Evolutionary conservation across 2,329 filamentous ascomycete genomes (phyloP).

Genomic region (Neophaeococcomyces aloes): DNA sequence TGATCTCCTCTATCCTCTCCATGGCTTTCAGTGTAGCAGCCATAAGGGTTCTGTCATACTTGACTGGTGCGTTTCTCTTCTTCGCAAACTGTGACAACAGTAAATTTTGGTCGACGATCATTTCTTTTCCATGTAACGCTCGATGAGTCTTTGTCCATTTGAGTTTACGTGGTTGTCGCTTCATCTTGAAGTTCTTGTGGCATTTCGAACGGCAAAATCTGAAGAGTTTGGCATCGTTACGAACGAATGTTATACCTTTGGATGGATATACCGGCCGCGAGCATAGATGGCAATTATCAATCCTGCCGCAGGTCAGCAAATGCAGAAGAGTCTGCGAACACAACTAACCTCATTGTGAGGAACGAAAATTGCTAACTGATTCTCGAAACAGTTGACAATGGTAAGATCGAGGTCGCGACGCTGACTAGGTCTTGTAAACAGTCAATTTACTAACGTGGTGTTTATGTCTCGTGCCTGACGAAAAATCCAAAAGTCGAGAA

Average conservation of each 20-base stretch:
- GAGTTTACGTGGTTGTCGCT: constrained; percentile 91
- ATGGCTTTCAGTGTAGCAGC: constrained; percentile 83
- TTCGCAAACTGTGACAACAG: constrained; percentile 62
- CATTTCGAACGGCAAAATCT: constrained; percentile 59
- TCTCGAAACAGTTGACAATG: too few relatives aligned
- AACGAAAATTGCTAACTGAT: too few relatives aligned
- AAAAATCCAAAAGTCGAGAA: constrained; percentile 4
- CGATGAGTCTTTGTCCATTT: constrained; percentile 96
- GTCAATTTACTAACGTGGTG: background rate
- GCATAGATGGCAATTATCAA: constrained; percentile 61
- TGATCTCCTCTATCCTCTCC: constrained; percentile 79
- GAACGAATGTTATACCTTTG: constrained; percentile 57
- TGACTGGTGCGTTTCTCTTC: constrained; percentile 84
- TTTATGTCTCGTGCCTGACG: background rate
- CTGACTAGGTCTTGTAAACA: too few relatives aligned
- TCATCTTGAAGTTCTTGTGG: constrained; percentile 87
- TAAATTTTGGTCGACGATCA: constrained; percentile 90
- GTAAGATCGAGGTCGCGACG: too few relatives aligned
- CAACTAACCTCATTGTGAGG: too few relatives aligned
- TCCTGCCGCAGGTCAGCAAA: constrained; percentile 9
- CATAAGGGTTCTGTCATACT: constrained; percentile 90
- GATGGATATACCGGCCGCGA: constrained; percentile 56
- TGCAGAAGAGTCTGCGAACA: too few relatives aligned
- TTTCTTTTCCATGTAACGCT: constrained; percentile 69
- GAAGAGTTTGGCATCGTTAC: constrained; percentile 56